These are phyloP conservation scores for Candida sanyaensis DNA, from an alignment of 1,139 yeast species.

Conservation along the genomic window DNA sequence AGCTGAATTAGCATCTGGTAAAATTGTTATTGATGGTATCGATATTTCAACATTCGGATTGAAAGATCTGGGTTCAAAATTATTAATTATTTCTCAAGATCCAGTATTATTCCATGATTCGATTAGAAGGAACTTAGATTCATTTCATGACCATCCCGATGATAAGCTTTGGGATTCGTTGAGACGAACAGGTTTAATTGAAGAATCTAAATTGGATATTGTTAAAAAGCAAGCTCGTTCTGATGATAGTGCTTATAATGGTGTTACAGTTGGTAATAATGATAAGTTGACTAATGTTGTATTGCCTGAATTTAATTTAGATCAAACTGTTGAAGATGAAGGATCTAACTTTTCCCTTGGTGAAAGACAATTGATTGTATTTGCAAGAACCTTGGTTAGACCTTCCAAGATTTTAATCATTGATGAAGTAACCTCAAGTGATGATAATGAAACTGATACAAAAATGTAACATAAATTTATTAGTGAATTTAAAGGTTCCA, in stretches of 20 bases:
- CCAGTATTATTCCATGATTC: conserved; percentile 89
- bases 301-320: conserved; percentile 41
- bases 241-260: conserved; percentile 2
- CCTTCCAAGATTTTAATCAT: conserved; percentile 38
- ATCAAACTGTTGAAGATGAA: conserved; percentile 41
- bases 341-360: conserved; percentile 44
- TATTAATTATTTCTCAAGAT: conserved; percentile 90
- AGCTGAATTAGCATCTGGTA: conserved; percentile 54
- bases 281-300: conserved; percentile 11
- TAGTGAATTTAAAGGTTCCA: conserved; percentile 35
- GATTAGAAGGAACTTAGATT: conserved; percentile 77
- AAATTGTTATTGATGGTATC: conserved; percentile 57
- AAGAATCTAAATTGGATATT: conserved; percentile 22
- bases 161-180: conserved; percentile 36
- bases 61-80: conserved; percentile 71
- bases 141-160: conserved; percentile 41
- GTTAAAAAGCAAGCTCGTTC: conserved; percentile 18
- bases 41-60: conserved; percentile 72
- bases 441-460: conserved; percentile 44
- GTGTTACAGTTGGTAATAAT: conserved; percentile 2
- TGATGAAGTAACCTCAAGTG: conserved; percentile 47
- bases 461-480: conserved; percentile 38
- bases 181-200: conserved; percentile 33
- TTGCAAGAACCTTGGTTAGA: conserved; percentile 43
- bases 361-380: conserved; percentile 42